Evolutionary conservation across 768 basidiomycete genomes (phyloP), one percentile per base, ranked within the genome.

Genomic region (Holtermanniella nyarrowii): DNA sequence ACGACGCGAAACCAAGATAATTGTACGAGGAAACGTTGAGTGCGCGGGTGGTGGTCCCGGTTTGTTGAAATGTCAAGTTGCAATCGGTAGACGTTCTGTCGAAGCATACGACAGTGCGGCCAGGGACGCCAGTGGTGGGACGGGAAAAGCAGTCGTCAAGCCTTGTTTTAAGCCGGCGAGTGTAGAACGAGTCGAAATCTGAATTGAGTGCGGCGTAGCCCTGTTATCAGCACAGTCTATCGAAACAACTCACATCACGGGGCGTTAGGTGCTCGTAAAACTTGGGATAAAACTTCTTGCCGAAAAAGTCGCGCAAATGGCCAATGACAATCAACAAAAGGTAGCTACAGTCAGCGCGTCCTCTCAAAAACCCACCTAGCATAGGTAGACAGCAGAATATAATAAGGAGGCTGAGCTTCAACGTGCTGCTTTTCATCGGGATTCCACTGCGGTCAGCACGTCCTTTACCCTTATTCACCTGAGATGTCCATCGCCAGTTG

Each of bases 131-230:
- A 0, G 93, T 95, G 48, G 87, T 80, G 14, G 93, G 93, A 52
- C 87, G 82, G 1, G 83, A 81, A 74, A 96, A 97, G 66, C 89
- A 93, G 67, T 96, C 90, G 63, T 95, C 90, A 74, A 97, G 83
- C 49, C 93, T 88, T 11, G 79, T 77, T 71, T 97, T 97, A 58
- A 97, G 80, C 3, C 91, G 84, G 46, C 93, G 88, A 54, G 91
- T 93, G 77, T 97, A 97, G 76, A 97, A 99, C 4, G 95, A 97
- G 72, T 97, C 93, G 60, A 97, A 97, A 71, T 97, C 95, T 7
- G 90, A 95, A 74, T 89, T 93, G 54, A 97, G 78, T 4, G 95
- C 86, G 1, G 91, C 93, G 65, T 95, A 91, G 51, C 93, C 95
- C 89, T 96, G 70, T 2, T 24, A 25, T 26, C 14, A 10, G 42